Evolutionary conservation across 805 yeast genomes (phyloP).

Genomic region (Pachysolen tannophilus): DNA sequence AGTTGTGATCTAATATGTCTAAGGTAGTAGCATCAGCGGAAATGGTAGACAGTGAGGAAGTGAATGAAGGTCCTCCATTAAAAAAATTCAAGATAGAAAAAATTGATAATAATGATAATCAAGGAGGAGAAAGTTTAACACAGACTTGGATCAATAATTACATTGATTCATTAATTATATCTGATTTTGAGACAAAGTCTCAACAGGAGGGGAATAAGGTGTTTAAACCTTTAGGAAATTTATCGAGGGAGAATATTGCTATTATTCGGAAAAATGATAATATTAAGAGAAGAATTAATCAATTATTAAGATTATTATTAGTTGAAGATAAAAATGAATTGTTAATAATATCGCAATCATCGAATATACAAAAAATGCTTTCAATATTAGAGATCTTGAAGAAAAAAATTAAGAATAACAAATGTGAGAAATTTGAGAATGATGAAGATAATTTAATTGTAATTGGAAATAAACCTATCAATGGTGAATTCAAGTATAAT

Average conservation of each 20-base stretch:
- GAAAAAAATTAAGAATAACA: slow-evolving; percentile 1
- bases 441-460: neutral
- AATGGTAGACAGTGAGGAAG: too few relatives aligned
- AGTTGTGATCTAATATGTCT: too few relatives aligned
- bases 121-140: neutral
- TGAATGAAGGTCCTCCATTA: too few relatives aligned
- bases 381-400: slow-evolving; percentile 6
- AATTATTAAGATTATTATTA: slow-evolving; percentile 1
- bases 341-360: slow-evolving; percentile 3
- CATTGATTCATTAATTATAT: slow-evolving; percentile 1
- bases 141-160: slow-evolving; percentile 3
- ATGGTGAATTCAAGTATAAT: neutral
- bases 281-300: slow-evolving; percentile 6
- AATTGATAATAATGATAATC: too few relatives aligned
- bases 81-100: too few relatives aligned
- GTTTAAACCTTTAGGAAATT: neutral
- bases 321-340: slow-evolving; percentile 1
- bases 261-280: slow-evolving; percentile 7
- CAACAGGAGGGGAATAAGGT: neutral
- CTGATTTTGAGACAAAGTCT: neutral
- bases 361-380: slow-evolving; percentile 8
- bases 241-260: slow-evolving; percentile 1
- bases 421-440: too few relatives aligned
- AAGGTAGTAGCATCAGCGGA: too few relatives aligned
- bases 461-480: neutral